phyloP scores from a whole-genome alignment of 768 basidiomycete species.

The Russula griseocarnosa region DNA sequence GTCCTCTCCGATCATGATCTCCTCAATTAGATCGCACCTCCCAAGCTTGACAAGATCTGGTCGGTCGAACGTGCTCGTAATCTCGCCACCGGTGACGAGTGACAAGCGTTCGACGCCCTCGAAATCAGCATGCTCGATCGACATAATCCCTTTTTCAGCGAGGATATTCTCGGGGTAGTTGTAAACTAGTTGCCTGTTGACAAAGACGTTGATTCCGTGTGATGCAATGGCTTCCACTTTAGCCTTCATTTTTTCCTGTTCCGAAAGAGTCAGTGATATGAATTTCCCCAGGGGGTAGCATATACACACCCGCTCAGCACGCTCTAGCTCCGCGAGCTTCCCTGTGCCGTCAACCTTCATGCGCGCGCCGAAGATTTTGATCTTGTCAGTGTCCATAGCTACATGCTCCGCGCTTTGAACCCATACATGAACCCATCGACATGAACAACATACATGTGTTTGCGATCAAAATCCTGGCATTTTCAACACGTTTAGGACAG shows the following conservation, averaged over 20 bases:
- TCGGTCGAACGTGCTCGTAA: conserved; percentile 90
- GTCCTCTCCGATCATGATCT: conserved; percentile 99
- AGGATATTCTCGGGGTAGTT: conserved; percentile 97
- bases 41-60: conserved; percentile 93
- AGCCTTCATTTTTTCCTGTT: conserved; percentile 98
- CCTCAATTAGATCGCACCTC: conserved; percentile 90
- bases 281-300: not conserved
- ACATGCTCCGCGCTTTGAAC: conserved; percentile 13
- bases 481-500: conserved; percentile 91
- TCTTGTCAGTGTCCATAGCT: conserved; percentile 99
- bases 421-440: conserved; percentile 1
- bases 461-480: conserved; percentile 93
- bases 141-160: conserved; percentile 92
- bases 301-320: conserved; percentile 74
- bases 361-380: conserved; percentile 97
- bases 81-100: conserved; percentile 96
- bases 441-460: conserved; percentile 76
- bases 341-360: conserved; percentile 95
- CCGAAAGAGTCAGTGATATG: conserved; percentile 1
- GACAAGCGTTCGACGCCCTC: conserved; percentile 96
- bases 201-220: conserved; percentile 95
- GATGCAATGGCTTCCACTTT: conserved; percentile 93
- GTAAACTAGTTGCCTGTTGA: conserved; percentile 98
- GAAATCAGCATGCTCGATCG: conserved; percentile 98
- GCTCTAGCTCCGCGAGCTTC: conserved; percentile 96